Percentiles rank a stretch among this genome's conserved stretches.
Conservation (phyloP, 1,284 basidiomycete genomes). For the Calocybe gambosa region DNA sequence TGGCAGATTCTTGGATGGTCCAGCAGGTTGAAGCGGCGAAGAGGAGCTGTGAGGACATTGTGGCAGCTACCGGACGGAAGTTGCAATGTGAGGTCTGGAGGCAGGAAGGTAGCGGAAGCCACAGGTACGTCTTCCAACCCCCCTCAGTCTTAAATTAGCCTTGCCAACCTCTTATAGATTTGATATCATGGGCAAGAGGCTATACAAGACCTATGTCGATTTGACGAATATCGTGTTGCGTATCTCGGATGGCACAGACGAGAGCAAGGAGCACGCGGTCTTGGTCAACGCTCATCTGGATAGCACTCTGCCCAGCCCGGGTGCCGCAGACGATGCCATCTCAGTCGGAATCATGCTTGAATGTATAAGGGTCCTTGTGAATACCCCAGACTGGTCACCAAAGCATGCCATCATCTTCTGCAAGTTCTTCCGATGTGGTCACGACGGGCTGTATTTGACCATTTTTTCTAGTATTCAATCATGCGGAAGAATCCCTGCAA, state of each 20-base stretch:
- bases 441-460: background rate
- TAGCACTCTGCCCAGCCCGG: constrained; percentile 70
- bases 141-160: background rate
- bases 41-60: constrained; percentile 53
- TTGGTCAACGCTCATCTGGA: constrained; percentile 92
- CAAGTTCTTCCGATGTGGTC: constrained; percentile 34
- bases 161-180: constrained; percentile 45
- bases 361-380: constrained; percentile 73
- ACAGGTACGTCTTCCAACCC: constrained; percentile 49
- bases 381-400: constrained; percentile 69
- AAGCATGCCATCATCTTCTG: constrained; percentile 82
- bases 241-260: constrained; percentile 74
- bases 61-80: constrained; percentile 41
- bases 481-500: constrained; percentile 92
- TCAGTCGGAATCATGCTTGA: constrained; percentile 65
- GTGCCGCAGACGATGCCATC: constrained; percentile 6
- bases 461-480: constrained; percentile 75
- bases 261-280: constrained; percentile 75
- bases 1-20: constrained; percentile 82
- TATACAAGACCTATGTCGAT: constrained; percentile 90
- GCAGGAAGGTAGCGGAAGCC: constrained; percentile 80
- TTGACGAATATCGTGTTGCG: constrained; percentile 88
- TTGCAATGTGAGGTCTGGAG: constrained; percentile 85
- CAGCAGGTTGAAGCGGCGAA: constrained; percentile 58
- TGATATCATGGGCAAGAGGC: constrained; percentile 76